phyloP scores from a whole-genome alignment of 2,329 filamentous ascomycete species.

The Incumbomyces lentus region DNA sequence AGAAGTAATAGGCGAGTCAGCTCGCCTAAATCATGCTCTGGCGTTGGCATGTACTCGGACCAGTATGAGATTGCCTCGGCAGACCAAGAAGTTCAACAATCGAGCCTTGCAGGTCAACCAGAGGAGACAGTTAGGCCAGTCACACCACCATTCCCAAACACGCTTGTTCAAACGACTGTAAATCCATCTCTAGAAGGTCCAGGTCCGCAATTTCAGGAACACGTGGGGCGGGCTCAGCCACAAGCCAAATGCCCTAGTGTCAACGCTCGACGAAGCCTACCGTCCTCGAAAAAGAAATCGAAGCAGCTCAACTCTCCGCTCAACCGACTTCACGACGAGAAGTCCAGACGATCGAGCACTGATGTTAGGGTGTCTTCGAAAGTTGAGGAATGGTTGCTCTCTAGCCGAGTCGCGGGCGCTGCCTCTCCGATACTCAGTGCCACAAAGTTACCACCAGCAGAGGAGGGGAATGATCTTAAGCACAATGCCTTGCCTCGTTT shows the following conservation, averaged over 20 bases:
- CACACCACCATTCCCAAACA: too few species aligned
- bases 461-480: too few species aligned
- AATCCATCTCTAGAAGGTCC: too few species aligned
- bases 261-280: background rate
- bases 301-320: background rate
- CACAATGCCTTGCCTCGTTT: background rate
- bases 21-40: background rate
- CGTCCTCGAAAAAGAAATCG: background rate
- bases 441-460: background rate
- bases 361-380: background rate
- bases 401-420: background rate
- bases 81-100: background rate
- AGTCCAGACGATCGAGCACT: background rate
- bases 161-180: too few species aligned
- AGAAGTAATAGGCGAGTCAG: background rate
- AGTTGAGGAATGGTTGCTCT: slow-evolving; percentile 5
- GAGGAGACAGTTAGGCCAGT: background rate
- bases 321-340: background rate
- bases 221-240: background rate
- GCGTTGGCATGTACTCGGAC: background rate
- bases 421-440: slow-evolving; percentile 3
- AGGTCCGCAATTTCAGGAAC: background rate
- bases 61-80: background rate
- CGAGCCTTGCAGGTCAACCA: background rate
- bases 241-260: background rate